Base-by-base conservation (phyloP, 1,139 yeast species). In the Yamadazyma diddensiae region DNA sequence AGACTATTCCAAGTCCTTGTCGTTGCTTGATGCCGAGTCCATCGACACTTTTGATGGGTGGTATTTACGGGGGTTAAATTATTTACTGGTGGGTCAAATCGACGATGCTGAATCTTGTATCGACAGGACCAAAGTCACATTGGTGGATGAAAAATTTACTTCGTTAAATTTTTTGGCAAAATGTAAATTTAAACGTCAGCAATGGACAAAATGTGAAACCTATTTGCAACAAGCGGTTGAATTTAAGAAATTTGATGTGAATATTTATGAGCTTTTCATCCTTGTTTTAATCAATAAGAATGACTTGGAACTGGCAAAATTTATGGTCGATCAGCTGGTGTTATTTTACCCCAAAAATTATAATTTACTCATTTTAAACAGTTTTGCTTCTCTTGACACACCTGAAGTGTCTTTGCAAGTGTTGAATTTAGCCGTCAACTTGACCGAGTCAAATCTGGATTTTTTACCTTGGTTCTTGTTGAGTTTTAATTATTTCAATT, bases 401-500 rank as follows among this genome's bases (percentile, higher is more conserved):
- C 28, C 30, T 3, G 24, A 21, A 9, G 16, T 19, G n/a, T 34
- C 40, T 6, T 9, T 32, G 6, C 22, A 32, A n/a, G 6, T 25
- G 3, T 26, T 39, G 11, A 29, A 33, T 19, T 36, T 37, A n/a
- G 23, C 41, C 4, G 30, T 37, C 13, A 33, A 33, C 11, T 33
- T 26, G 17, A 19, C 28, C 13, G 46, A 47, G 12, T 35, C 50
- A 7, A 39, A 38, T 5, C 36, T 41, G 8, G 79, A 74, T 41
- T 77, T 76, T 41, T 57, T 78, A 31, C 81, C 82, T 1, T 72
- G 77, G 73, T 74, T 72, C 39, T 57, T 77, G n/a, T 49, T 77
- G 25, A 79, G 82, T 2, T 65, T 66, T 39, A 79, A 80, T 0
- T 70, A 74, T 44, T 57, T 73, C 9, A 44, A 66, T 25, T 47